These are phyloP conservation scores for Periglandula ipomoeae DNA, from an alignment of 2,329 filamentous ascomycete genomes.

Conservation along the genomic window DNA sequence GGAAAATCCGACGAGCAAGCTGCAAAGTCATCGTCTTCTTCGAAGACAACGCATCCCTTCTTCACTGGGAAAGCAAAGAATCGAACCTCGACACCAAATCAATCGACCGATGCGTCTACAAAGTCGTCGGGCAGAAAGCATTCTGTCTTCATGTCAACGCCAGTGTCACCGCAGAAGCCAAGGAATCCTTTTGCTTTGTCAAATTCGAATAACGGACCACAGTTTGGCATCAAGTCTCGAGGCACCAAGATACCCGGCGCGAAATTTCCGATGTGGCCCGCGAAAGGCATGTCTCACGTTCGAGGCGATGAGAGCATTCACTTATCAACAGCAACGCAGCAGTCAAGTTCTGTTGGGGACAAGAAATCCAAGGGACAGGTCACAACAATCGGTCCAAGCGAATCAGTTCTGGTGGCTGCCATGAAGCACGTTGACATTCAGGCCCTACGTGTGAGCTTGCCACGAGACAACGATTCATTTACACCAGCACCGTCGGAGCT, in stretches of 20 bases:
- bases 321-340: neutral
- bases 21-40: conserved; percentile 12
- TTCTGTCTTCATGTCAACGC: conserved; percentile 42
- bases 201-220: conserved; percentile 21
- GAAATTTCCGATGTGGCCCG: conserved; percentile 62
- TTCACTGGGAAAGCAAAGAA: conserved; percentile 28
- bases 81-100: conserved; percentile 11
- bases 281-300: conserved; percentile 54
- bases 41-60: conserved; percentile 33
- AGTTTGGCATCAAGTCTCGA: conserved; percentile 34
- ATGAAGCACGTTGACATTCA: conserved; percentile 18
- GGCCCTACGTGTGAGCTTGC: conserved; percentile 18
- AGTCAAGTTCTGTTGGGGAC: neutral
- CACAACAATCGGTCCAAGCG: conserved; percentile 28
- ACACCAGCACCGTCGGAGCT: conserved; percentile 37
- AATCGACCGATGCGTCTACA: conserved; percentile 13
- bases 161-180: conserved; percentile 39
- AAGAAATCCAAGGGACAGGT: conserved; percentile 43
- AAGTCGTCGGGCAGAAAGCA: conserved; percentile 23
- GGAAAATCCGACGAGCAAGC: neutral
- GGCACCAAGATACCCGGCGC: conserved; percentile 56
- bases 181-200: conserved; percentile 21
- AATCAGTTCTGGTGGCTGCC: conserved; percentile 32
- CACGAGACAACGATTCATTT: conserved; percentile 28
- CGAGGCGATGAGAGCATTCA: conserved; percentile 31